Evolutionary conservation across 129 eudicot genomes (phyloP).

Genomic region (Pulicaria dysenterica): DNA sequence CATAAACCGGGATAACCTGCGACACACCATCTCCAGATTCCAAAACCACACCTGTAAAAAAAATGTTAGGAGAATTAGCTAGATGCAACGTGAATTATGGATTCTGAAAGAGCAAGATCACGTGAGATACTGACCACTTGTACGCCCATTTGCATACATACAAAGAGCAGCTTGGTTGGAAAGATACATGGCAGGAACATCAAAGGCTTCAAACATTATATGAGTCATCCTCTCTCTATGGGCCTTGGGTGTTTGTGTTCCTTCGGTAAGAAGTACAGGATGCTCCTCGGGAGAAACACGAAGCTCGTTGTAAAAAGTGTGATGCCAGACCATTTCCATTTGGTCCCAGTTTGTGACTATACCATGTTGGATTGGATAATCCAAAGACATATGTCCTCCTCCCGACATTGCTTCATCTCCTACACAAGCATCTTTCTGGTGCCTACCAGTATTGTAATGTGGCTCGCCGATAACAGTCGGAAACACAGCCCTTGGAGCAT

Average conservation of each 20-base stretch:
- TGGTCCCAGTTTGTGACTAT: too few species aligned
- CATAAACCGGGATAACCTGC: neutral
- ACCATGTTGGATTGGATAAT: too few species aligned
- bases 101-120: neutral
- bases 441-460: conserved; percentile 56
- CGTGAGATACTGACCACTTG: conserved; percentile 47
- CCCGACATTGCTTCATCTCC: conserved; percentile 63
- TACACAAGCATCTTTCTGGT: conserved; percentile 56
- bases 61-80: too few species aligned
- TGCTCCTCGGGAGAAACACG: conserved; percentile 74
- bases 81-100: neutral
- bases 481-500: neutral
- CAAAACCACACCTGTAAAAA: neutral
- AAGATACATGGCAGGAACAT: conserved; percentile 59
- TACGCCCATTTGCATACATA: conserved; percentile 63
- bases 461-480: conserved; percentile 7
- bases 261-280: conserved; percentile 61
- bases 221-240: conserved; percentile 39
- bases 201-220: conserved; percentile 29
- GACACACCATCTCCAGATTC: neutral
- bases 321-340: too few species aligned
- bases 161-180: conserved; percentile 55
- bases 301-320: conserved; percentile 27
- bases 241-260: conserved; percentile 55
- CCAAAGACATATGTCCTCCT: conserved; percentile 42